phyloP scores from a whole-genome alignment of 495 filamentous ascomycete species.

The Aspergillus nidulans region DNA sequence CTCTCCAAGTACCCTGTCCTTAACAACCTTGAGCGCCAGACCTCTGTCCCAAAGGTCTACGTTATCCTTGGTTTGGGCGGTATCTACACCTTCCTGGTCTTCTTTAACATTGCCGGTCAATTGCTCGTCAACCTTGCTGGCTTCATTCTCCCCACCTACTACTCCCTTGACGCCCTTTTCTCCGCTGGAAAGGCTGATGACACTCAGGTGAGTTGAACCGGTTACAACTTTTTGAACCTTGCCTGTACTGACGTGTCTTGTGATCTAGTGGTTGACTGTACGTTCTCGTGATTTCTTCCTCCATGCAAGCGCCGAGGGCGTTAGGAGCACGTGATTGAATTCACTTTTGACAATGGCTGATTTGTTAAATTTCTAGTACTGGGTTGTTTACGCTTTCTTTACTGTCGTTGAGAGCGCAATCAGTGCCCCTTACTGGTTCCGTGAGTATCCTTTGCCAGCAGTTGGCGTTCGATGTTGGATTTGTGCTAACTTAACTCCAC shows the following conservation, averaged over 20 bases:
- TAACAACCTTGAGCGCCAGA: constrained; percentile 96
- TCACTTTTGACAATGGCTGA: constrained; percentile 14
- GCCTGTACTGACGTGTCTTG: constrained; percentile 10
- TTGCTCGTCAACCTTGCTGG: constrained; percentile 96
- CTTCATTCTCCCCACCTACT: constrained; percentile 92
- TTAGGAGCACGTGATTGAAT: constrained; percentile 17
- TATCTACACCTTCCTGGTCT: constrained; percentile 95
- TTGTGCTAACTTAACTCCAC: constrained; percentile 13
- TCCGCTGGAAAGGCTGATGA: constrained; percentile 77
- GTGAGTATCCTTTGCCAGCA: constrained; percentile 45
- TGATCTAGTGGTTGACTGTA: constrained; percentile 62
- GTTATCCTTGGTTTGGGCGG: constrained; percentile 77
- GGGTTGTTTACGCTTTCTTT: constrained; percentile 93
- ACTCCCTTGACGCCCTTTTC: constrained; percentile 88
- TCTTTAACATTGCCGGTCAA: constrained; percentile 98
- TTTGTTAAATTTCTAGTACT: constrained; percentile 62
- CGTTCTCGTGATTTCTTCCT: constrained; percentile 31
- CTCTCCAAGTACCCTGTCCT: constrained; percentile 93
- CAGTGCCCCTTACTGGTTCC: constrained; percentile 98
- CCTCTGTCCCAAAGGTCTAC: constrained; percentile 92
- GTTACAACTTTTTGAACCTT: background rate
- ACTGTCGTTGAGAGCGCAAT: constrained; percentile 90
- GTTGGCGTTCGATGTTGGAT: background rate
- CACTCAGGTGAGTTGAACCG: constrained; percentile 62
- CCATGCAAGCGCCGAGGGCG: background rate